phyloP scores from a whole-genome alignment of 257 asterid species.

The Cruciata laevipes region DNA sequence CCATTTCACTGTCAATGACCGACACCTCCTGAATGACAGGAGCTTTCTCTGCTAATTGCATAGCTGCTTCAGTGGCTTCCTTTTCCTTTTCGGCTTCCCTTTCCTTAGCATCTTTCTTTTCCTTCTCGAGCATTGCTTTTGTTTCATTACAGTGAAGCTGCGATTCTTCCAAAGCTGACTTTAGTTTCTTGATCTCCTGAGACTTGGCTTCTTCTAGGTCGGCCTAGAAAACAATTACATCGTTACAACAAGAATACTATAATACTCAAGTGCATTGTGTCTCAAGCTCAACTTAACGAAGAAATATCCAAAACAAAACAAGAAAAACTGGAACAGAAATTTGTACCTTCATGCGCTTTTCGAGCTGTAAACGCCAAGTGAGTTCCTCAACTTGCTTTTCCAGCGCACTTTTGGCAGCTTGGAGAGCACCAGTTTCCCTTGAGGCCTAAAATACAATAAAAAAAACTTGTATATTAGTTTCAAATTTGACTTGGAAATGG shows the following conservation, averaged over 20 bases:
- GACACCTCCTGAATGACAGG: constrained; percentile 28
- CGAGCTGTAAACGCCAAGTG: constrained; percentile 54
- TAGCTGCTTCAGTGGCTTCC: constrained; percentile 23
- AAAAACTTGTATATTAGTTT: background rate
- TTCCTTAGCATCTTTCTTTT: constrained; percentile 11
- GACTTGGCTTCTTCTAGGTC: constrained; percentile 50
- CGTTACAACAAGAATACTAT: background rate
- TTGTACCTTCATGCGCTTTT: constrained; percentile 63
- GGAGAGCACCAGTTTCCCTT: constrained; percentile 82
- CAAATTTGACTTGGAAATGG: no score
- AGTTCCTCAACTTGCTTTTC: constrained; percentile 73
- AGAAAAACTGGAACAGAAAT: background rate
- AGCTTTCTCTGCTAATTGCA: constrained; percentile 25
- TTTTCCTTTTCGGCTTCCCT: background rate
- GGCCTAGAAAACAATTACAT: constrained; percentile 9
- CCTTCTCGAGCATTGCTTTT: constrained; percentile 41
- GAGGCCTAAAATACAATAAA: constrained; percentile 56
- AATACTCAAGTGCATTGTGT: background rate
- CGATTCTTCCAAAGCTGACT: constrained; percentile 56
- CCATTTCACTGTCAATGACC: constrained; percentile 45
- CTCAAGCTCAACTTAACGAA: background rate
- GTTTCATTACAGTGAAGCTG: constrained; percentile 45
- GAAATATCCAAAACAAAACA: background rate
- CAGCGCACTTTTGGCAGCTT: constrained; percentile 68
- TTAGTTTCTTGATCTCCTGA: constrained; percentile 50